Base-by-base conservation (phyloP, 768 basidiomycete genomes). In the Leccinum uliginosum region DNA sequence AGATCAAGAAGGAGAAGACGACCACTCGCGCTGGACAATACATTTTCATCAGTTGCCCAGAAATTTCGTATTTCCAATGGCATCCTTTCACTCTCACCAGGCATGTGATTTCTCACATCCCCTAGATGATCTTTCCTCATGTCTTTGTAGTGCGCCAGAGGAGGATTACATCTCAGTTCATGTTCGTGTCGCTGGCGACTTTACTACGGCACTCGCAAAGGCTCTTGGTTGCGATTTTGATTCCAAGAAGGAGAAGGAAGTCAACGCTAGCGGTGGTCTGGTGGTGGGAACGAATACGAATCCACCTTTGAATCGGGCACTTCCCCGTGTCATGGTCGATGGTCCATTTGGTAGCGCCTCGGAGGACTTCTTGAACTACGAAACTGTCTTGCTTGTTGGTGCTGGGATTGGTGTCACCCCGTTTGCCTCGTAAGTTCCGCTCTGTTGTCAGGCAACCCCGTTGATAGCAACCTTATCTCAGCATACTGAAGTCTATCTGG, bases 361-460 rank as follows among this genome's bases (percentile, higher is more conserved):
- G 43, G 95, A 98, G 71, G 93, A 95, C 69, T 95, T 90, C 68
- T 76, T 91, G 68, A 93, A 92, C 54, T 94, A 84, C 62, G 93
- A 97, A 74, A 89, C 91, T 1, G 80, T 94, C 34, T 74, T 96
- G 30, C 83, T 97, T 38, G 91, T 95, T 48, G 94, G 93, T 62
- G 93, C 90, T 55, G 96, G 95, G 73, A 98, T 98, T 59, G 95
- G 95, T 63, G 93, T 97, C 34, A 97, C 95, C 0, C 95, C 95
- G 3, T 97, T 98, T 65, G 93, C 95, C 53, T 92, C 90, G 87
- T 95, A 67, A 79, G 91, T 70, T 58, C 49, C 21, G 0, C 12
- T 44, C 32, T 15, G 24, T 53, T 48, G 44, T 21, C 12, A 34
- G 32, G 55, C 56, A 40, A 46, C 30, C 21, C 26, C 26, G 27